A percentile compares a stretch with the other conserved stretches of the same genome.
Conservation (phyloP, 208 protist species). For the Borovskyia barvae region DNA sequence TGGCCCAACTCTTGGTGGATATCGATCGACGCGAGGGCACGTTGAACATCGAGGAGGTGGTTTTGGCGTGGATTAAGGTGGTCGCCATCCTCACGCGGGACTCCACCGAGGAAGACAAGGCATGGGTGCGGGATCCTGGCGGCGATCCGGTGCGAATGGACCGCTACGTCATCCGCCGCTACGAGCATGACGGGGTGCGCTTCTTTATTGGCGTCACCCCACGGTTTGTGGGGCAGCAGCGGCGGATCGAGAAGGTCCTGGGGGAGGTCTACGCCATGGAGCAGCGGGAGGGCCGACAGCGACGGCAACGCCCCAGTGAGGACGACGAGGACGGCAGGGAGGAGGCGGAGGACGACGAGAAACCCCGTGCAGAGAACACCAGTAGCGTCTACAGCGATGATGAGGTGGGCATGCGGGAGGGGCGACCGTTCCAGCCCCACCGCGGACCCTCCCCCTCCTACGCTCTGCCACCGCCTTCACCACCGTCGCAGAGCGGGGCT, state of each 20-base stretch:
- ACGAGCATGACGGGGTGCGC: conserved; percentile 67
- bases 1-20: conserved; percentile 18
- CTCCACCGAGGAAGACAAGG: conserved; percentile 36
- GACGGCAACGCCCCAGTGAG: not conserved
- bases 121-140: conserved; percentile 60
- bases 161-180: conserved; percentile 70
- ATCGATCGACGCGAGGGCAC: conserved; percentile 49
- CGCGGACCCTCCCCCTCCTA: no score
- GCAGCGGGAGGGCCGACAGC: conserved; percentile 21
- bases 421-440: no score
- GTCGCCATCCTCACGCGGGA: conserved; percentile 51
- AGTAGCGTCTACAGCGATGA: not conserved
- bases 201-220: conserved; percentile 77
- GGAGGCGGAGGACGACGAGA: not conserved
- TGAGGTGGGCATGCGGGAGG: not conserved
- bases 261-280: conserved; percentile 29
- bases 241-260: conserved; percentile 40
- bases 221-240: conserved; percentile 59
- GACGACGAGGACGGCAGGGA: not conserved
- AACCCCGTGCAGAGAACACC: not conserved
- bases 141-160: conserved; percentile 45
- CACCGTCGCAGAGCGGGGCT: no score
- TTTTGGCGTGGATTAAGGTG: conserved; percentile 69
- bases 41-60: conserved; percentile 69
- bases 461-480: no score